Base-by-base conservation (phyloP, 495 filamentous ascomycete species). In the Daldinia bambusicola region DNA sequence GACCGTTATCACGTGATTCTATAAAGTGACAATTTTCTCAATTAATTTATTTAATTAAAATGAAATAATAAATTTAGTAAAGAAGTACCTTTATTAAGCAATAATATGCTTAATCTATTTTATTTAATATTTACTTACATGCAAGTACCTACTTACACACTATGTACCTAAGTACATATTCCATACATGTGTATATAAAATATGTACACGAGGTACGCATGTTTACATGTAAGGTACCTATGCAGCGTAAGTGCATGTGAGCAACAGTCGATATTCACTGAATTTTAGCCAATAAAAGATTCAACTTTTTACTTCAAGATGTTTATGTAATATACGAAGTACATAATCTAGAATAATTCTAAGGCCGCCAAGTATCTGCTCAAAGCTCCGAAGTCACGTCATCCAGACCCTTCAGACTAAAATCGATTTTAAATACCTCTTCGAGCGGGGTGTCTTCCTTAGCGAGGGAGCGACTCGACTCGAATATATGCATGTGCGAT, bases 401-500 rank as follows among this genome's bases (percentile, higher is more conserved):
- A 45, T 45, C 41, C 9, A 45, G 16, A 45, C 7, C 41, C 16
- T 45, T 45, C 41, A 8, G 41, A 45, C 41, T 45, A 45, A 20
- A 20, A 20, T 45, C 41, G 41, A 45, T 18, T 45, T 45, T 45
- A 18, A 41, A 45, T 45, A 45, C 41, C 41, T 45, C 41, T 45
- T 45, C 16, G 41, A 45, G 41, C 41, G 41, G 41, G 41, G 41
- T 45, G 41, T 20, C n/a, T 16, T 7, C 16, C 6, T 45, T 45
- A 45, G 16, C 41, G 16, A 45, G 41, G 41, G 16, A 45, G 2
- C n/a, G 18, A 48, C 43, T 48, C 43, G 18, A 48, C 6, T 48
- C 43, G 16, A 48, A 48, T 48, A 48, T 18, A 48, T 48, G 43
- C 43, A 48, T 45, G 41, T 45, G 41, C 16, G n/a, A 40, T 12